A percentile compares a stretch with the other conserved stretches of the same genome.
Conservation (phyloP, 139 green algal species). For the Edaphochlamys debaryana region DNA sequence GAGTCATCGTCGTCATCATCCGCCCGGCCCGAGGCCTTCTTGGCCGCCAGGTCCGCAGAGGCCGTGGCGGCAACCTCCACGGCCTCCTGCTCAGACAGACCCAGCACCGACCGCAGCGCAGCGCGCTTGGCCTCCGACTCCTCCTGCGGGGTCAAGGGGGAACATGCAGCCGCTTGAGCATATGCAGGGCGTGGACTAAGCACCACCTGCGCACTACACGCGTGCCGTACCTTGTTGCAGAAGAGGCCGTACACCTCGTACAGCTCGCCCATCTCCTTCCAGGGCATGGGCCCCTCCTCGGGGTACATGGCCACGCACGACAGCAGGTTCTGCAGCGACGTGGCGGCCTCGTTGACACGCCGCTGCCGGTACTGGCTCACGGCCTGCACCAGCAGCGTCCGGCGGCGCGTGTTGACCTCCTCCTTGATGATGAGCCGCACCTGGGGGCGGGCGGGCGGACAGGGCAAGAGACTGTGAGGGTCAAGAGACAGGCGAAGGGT, state of each 20-base stretch:
- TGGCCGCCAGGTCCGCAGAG: constrained; percentile 15
- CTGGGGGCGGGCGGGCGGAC: constrained; percentile 1
- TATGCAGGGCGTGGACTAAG: no score
- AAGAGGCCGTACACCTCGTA: constrained; percentile 84
- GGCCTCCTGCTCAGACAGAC: constrained; percentile 68
- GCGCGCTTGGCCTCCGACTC: constrained; percentile 7
- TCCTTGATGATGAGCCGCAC: constrained; percentile 74
- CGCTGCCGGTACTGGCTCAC: constrained; percentile 53
- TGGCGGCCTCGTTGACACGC: constrained; percentile 25
- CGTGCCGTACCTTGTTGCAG: constrained; percentile 51
- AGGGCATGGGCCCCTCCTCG: constrained; percentile 65
- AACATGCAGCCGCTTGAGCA: no score
- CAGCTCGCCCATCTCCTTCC: constrained; percentile 81
- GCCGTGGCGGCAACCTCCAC: constrained; percentile 24
- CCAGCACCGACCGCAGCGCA: constrained; percentile 52
- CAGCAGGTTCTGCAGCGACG: constrained; percentile 60
- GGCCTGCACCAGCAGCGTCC: constrained; percentile 86
- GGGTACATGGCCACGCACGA: constrained; percentile 63
- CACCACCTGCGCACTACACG: no score
- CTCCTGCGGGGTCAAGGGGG: background rate
- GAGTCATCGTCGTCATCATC: constrained; percentile 7
- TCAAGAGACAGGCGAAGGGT: background rate
- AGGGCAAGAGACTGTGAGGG: background rate
- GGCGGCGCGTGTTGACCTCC: constrained; percentile 65
- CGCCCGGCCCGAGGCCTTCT: background rate